phyloP scores from a whole-genome alignment of 2,329 filamentous ascomycete species.

The Fusarium musae region DNA sequence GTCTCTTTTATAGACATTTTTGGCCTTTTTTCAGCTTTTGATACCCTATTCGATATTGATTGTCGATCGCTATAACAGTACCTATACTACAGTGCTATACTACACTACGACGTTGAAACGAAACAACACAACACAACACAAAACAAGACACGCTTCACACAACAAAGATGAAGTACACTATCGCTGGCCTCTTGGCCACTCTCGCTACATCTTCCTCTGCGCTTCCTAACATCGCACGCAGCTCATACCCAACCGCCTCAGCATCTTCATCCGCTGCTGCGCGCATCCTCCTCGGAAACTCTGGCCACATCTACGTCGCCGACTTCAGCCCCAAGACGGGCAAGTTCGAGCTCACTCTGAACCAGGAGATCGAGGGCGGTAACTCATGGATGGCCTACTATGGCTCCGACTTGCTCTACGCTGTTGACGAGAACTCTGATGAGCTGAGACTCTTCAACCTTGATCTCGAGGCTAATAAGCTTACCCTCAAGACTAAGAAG shows the following conservation, averaged over 20 bases:
- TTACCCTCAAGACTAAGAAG: slow-evolving; percentile 45
- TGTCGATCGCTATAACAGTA: slow-evolving; percentile 13
- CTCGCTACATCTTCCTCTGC: slow-evolving; percentile 33
- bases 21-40: neutral
- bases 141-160: neutral
- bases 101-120: slow-evolving; percentile 6
- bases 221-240: slow-evolving; percentile 26
- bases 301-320: slow-evolving; percentile 54
- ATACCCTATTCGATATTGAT: slow-evolving; percentile 23
- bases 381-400: slow-evolving; percentile 61
- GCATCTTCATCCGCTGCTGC: slow-evolving; percentile 28
- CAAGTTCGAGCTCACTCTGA: slow-evolving; percentile 52
- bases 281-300: slow-evolving; percentile 54
- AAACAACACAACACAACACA: neutral
- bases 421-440: slow-evolving; percentile 59
- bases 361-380: slow-evolving; percentile 48
- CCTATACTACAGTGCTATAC: neutral
- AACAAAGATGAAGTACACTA: slow-evolving; percentile 37
- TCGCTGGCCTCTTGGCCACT: slow-evolving; percentile 34
- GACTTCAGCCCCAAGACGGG: slow-evolving; percentile 52
- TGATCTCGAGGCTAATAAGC: slow-evolving; percentile 46
- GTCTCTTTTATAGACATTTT: neutral
- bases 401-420: slow-evolving; percentile 55
- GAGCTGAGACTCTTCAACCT: slow-evolving; percentile 54
- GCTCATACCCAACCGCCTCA: slow-evolving; percentile 14